Evolutionary conservation across 192 early-diverging fungal genomes (phyloP), one percentile per base, ranked within the genome.

Genomic region (Umbelopsis sp.): DNA sequence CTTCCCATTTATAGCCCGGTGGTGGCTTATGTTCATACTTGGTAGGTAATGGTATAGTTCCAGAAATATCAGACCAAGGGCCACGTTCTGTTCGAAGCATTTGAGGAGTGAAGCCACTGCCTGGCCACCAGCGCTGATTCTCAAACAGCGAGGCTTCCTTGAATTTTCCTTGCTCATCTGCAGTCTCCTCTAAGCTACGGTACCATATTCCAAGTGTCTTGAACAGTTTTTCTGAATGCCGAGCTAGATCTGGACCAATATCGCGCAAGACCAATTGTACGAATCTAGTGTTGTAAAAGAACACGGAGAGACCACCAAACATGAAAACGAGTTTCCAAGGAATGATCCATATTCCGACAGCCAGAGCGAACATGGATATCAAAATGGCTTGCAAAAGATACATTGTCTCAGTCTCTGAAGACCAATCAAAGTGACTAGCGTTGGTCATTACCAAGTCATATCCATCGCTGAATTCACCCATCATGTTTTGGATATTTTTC

Each of bases 401-500:
- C 26, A 82, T 74, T 2, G 81, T 76, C 51, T 82, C 73, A 24
- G 73, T 52, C 56, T 84, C 84, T 54, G 82, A 78, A 29, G 80
- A 80, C 86, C 86, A 88, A 72, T 88, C 83, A 41, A 85, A 51
- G 69, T 84, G 79, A 47, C 76, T 77, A 43, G 82, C 75, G 5
- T 82, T 51, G 3, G 78, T 65, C 21, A 71, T 66, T 14, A 82
- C 43, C n/a, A 72, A 26, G 71, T 88, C 87, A 45, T 88, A 86
- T 22, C 73, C 78, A 21, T 85, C 81, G 34, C 78, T 77, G 34
- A 84, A 62, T 66, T 84, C 81, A 38, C 87, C 88, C 92, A 93
- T 93, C 79, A 89, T 85, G 66, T 94, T 91, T 68, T 94, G 92
- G 36, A 93, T 85, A 72, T 92, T 89, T 65, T 88, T 88, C 73